Conservation (phyloP, 257 asterid species). For the Nicotiana paniculata region DNA sequence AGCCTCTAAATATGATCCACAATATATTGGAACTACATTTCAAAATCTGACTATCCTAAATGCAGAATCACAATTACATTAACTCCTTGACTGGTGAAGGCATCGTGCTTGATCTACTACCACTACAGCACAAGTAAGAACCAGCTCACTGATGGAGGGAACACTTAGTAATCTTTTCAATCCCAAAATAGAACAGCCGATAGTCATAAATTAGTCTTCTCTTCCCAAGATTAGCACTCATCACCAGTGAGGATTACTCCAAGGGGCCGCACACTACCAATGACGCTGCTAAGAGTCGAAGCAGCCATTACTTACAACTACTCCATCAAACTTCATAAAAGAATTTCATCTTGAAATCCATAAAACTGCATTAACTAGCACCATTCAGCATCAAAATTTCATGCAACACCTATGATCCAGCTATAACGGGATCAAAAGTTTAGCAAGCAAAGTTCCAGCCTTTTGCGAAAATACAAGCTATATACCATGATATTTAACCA, state of each 20-base stretch:
- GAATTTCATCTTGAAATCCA: background rate
- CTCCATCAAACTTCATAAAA: background rate
- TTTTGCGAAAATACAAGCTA: background rate
- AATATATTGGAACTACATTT: background rate
- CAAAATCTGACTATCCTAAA: background rate
- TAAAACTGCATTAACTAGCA: background rate
- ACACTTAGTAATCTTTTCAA: background rate
- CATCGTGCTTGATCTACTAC: background rate
- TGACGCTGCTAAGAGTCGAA: background rate
- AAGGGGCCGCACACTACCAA: background rate
- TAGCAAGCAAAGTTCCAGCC: constrained; percentile 6
- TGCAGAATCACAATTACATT: background rate
- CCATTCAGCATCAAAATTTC: background rate
- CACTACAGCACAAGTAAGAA: background rate
- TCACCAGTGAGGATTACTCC: background rate
- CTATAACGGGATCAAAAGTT: background rate
- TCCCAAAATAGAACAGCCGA: background rate
- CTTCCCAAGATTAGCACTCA: background rate
- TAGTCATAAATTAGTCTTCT: background rate
- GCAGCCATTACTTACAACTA: background rate
- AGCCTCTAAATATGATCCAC: background rate
- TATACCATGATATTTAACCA: background rate
- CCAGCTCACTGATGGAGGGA: background rate
- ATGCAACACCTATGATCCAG: background rate
- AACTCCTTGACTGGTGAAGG: background rate